These are phyloP conservation scores for Gnetum montanum DNA, from an alignment of 75 land plant genomes.

Conservation along the genomic window DNA sequence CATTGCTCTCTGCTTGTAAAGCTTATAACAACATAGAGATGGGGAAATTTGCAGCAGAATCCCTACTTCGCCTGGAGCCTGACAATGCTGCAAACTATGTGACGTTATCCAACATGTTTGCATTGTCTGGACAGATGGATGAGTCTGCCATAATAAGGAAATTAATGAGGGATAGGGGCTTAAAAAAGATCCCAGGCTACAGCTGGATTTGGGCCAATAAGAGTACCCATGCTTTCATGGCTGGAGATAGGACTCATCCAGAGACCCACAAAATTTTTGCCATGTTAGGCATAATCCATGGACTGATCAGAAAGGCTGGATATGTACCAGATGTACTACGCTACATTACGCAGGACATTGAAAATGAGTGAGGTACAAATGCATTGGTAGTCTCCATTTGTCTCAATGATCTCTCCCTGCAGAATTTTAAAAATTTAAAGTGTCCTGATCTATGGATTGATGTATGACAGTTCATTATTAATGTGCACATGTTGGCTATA, in stretches of 20 bases:
- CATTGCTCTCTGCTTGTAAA: slow-evolving; percentile 42
- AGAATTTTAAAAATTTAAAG: too few relatives aligned
- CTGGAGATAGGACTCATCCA: slow-evolving; percentile 44
- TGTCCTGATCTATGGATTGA: too few relatives aligned
- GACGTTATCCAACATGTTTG: slow-evolving; percentile 49
- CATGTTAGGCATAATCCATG: slow-evolving; percentile 20
- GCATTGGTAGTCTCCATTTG: too few relatives aligned
- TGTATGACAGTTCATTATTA: too few relatives aligned
- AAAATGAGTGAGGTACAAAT: slow-evolving; percentile 32
- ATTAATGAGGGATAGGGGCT: slow-evolving; percentile 33
- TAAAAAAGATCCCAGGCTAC: slow-evolving; percentile 52
- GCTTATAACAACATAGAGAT: slow-evolving; percentile 30
- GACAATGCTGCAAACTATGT: slow-evolving; percentile 45
- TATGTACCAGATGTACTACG: slow-evolving; percentile 43
- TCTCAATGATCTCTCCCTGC: too few relatives aligned
- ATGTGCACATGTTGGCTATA: too few relatives aligned
- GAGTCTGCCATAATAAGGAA: slow-evolving; percentile 35
- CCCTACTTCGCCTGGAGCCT: slow-evolving; percentile 30
- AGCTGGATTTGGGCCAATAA: slow-evolving; percentile 48
- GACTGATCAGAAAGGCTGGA: slow-evolving; percentile 34
- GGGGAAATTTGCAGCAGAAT: slow-evolving; percentile 38
- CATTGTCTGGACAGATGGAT: slow-evolving; percentile 45
- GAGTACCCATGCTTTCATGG: slow-evolving; percentile 36
- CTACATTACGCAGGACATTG: slow-evolving; percentile 39
- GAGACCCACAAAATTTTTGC: slow-evolving; percentile 25